Conservation (phyloP, 768 basidiomycete species). For the Zangia roseola region DNA sequence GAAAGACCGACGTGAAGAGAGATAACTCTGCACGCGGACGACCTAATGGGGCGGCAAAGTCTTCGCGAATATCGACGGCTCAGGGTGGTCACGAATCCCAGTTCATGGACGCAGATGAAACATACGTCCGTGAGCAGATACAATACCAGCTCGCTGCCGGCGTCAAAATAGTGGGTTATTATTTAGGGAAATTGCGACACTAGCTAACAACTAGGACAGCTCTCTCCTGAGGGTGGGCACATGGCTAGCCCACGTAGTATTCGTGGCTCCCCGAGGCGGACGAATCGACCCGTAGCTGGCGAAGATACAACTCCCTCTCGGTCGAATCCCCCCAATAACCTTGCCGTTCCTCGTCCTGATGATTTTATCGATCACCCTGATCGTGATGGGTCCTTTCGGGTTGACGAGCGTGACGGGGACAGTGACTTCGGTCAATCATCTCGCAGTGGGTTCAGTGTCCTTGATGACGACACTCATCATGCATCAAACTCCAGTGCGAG, state of each 20-base stretch:
- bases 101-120: conserved; percentile 89
- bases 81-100: conserved; percentile 67
- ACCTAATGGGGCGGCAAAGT: conserved; percentile 23
- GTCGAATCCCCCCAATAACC: conserved; percentile 40
- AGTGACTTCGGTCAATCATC: conserved; percentile 58
- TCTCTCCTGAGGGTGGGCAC: conserved; percentile 58
- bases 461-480: conserved; percentile 53
- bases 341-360: conserved; percentile 44
- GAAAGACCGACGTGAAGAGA: conserved; percentile 48
- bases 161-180: conserved; percentile 57
- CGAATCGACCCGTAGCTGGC: conserved; percentile 33
- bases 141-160: conserved; percentile 81
- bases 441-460: conserved; percentile 19
- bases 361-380: conserved; percentile 44
- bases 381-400: conserved; percentile 43
- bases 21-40: conserved; percentile 33
- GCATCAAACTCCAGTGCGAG: conserved; percentile 54
- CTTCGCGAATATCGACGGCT: conserved; percentile 39
- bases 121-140: conserved; percentile 80
- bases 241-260: conserved; percentile 67
- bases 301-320: conserved; percentile 42
- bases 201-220: conserved; percentile 40
- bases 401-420: conserved; percentile 50
- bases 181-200: not conserved
- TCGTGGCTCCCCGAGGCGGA: conserved; percentile 64